Conservation (phyloP, 345 rosid genomes). For the Hibiscus mutabilis region DNA sequence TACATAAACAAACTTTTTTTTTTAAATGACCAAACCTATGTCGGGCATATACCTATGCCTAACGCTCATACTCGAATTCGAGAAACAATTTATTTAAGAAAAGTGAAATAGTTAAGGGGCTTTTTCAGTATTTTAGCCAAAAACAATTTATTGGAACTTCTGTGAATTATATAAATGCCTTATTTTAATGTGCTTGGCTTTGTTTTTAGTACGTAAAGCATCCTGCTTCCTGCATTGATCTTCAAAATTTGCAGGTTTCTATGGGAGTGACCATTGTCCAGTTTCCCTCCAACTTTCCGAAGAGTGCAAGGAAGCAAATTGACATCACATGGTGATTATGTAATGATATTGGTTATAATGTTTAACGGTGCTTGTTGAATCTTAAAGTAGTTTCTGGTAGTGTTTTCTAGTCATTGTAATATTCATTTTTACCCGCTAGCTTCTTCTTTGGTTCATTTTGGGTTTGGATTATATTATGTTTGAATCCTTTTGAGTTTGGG, state of each 20-base stretch:
- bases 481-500: not conserved
- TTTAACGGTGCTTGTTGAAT: not conserved
- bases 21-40: not conserved
- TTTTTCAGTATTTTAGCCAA: not conserved
- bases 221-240: not conserved
- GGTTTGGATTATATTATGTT: not conserved
- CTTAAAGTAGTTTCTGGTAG: not conserved
- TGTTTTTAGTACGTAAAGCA: not conserved
- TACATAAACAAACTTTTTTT: not conserved
- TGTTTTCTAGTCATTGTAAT: not conserved
- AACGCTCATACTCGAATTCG: not conserved
- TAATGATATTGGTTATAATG: not conserved
- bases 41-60: not conserved
- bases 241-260: slow-evolving; percentile 49
- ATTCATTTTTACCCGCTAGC: not conserved
- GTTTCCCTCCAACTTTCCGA: slow-evolving; percentile 68
- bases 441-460: not conserved
- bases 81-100: not conserved
- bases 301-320: not conserved
- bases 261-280: slow-evolving; percentile 92
- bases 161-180: not conserved
- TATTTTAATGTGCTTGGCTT: not conserved
- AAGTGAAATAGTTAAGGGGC: not conserved
- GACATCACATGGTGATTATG: not conserved
- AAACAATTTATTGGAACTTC: not conserved